Evolutionary conservation across 1,284 basidiomycete species (phyloP).

Genomic region (Laetiporus sulphureus): DNA sequence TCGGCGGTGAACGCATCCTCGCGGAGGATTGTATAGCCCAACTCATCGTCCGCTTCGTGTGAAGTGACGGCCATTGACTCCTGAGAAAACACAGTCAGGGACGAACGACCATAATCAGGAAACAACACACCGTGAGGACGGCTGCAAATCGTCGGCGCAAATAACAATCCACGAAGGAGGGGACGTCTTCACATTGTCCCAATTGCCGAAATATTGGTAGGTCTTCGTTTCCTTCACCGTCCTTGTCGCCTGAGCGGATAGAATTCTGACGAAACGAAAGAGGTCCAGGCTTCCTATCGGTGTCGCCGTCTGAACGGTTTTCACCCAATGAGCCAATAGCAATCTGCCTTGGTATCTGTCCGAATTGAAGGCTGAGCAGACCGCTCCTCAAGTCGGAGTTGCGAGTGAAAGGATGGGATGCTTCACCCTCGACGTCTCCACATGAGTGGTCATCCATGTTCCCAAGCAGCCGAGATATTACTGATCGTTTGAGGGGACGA

Average conservation of each 20-base stretch:
- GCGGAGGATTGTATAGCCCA: conserved; percentile 7
- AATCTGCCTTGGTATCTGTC: too few relatives aligned
- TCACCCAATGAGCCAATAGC: too few relatives aligned
- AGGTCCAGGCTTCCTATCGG: too few relatives aligned
- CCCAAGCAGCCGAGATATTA: conserved; percentile 4
- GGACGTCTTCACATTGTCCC: background rate
- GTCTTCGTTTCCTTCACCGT: background rate
- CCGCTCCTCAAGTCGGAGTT: conserved; percentile 6
- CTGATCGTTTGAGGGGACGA: conserved; percentile 1
- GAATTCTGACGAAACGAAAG: too few relatives aligned
- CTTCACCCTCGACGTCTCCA: background rate
- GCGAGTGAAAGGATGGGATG: background rate
- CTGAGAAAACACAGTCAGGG: conserved; percentile 5
- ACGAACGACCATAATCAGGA: background rate
- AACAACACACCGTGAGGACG: conserved; percentile 7
- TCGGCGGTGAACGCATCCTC: background rate
- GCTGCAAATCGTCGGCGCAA: conserved; percentile 1
- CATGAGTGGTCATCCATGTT: background rate
- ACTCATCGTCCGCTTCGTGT: conserved; percentile 4
- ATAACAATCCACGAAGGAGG: conserved; percentile 9
- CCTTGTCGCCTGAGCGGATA: too few relatives aligned
- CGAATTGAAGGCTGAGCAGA: conserved; percentile 6
- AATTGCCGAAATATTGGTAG: background rate
- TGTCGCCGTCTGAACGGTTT: too few relatives aligned
- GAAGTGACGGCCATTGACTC: conserved; percentile 2